phyloP scores from a whole-genome alignment of 169 alveolate genomes.

The Cryptosporidium xiaoi region DNA sequence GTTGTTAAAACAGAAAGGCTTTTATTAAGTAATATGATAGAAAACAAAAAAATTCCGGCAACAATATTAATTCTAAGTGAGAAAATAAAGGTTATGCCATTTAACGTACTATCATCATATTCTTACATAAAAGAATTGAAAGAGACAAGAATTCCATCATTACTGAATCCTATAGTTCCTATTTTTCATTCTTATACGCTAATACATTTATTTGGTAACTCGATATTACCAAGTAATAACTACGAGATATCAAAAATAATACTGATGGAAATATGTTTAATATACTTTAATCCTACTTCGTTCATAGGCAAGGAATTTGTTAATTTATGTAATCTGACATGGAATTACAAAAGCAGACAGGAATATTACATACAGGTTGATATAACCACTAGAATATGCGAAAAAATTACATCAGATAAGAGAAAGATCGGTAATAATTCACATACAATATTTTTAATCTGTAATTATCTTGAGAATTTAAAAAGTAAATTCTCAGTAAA shows the following conservation, averaged over 20 bases:
- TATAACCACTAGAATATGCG: constrained; percentile 8
- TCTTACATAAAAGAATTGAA: constrained; percentile 41
- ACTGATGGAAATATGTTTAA: constrained; percentile 43
- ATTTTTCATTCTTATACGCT: constrained; percentile 43
- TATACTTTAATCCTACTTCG: constrained; percentile 31
- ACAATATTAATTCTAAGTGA: constrained; percentile 12
- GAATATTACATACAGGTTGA: constrained; percentile 13
- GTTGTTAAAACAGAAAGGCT: constrained; percentile 59
- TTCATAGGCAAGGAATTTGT: constrained; percentile 32
- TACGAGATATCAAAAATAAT: constrained; percentile 6
- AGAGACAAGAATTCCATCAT: constrained; percentile 16
- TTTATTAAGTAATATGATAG: constrained; percentile 12
- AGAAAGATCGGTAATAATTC: constrained; percentile 18
- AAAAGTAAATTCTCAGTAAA: constrained; percentile 15
- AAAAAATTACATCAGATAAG: constrained; percentile 7
- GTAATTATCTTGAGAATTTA: constrained; percentile 39
- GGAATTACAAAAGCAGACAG: constrained; percentile 22
- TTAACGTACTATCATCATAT: constrained; percentile 8
- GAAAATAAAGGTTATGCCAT: constrained; percentile 31
- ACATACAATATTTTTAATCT: constrained; percentile 35
- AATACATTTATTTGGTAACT: constrained; percentile 31
- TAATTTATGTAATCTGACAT: constrained; percentile 10
- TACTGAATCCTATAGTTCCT: constrained; percentile 25
- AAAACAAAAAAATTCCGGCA: constrained; percentile 1
- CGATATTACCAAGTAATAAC: neutral